Percentiles rank a stretch among this genome's conserved stretches.
These are phyloP conservation scores for Evernia prunastri DNA, from an alignment of 495 filamentous ascomycete species.

Conservation along the genomic window DNA sequence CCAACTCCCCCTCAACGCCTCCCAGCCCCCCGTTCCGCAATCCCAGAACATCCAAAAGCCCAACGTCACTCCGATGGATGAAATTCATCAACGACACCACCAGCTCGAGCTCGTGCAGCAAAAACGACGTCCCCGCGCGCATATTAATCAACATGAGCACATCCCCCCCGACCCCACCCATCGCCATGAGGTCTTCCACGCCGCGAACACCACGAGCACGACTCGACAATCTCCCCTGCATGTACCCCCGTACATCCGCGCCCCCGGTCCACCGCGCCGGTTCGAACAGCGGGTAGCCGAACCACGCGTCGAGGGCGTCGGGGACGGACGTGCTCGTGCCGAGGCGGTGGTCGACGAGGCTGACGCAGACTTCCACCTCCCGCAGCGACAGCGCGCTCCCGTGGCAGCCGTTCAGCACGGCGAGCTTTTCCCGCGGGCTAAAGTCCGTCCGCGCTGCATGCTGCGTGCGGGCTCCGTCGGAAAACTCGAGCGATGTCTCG, in stretches of 20 bases:
- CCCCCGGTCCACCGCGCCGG: neutral
- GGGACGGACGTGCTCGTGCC: neutral
- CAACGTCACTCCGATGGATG: neutral
- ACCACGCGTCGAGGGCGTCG: neutral
- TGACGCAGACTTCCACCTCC: neutral
- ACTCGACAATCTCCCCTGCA: neutral
- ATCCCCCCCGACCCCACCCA: neutral
- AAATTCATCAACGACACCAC: conserved; percentile 1
- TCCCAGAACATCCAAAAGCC: neutral
- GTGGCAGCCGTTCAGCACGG: neutral
- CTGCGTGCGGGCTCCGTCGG: neutral
- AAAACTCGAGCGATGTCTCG: neutral
- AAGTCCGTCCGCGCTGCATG: neutral
- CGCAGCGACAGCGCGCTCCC: neutral
- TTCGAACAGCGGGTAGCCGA: neutral
- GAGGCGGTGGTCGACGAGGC: neutral
- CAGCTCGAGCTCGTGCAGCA: neutral
- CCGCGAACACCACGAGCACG: neutral
- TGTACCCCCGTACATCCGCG: neutral
- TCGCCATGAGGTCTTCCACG: neutral
- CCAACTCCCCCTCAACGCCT: neutral
- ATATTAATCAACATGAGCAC: neutral
- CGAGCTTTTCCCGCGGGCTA: neutral
- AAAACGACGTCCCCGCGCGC: neutral
- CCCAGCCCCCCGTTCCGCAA: neutral